Percentiles rank a stretch among this genome's conserved stretches.
Evolutionary conservation across 352 stramenopile genomes (phyloP).

Genomic region (Phytophthora tubulina): DNA sequence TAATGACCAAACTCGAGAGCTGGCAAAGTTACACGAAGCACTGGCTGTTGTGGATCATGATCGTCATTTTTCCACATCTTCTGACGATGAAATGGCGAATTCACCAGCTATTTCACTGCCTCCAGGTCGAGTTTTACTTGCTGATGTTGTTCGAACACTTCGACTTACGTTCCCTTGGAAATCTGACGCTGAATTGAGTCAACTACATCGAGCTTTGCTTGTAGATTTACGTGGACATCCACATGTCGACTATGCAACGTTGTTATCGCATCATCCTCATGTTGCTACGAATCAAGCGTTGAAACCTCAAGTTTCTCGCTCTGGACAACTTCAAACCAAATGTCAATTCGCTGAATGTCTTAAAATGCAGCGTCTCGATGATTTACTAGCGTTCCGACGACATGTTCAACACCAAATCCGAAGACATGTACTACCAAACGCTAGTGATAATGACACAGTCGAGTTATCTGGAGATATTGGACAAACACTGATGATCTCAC

Average conservation of each 20-base stretch:
- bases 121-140: slow-evolving; percentile 47
- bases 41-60: slow-evolving; percentile 63
- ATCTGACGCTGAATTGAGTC: slow-evolving; percentile 47
- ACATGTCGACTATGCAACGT: slow-evolving; percentile 55
- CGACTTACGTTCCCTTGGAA: slow-evolving; percentile 75
- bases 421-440: slow-evolving; percentile 21
- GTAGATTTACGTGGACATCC: slow-evolving; percentile 48
- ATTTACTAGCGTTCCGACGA: slow-evolving; percentile 58
- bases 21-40: slow-evolving; percentile 59
- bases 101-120: background rate
- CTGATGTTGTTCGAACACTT: slow-evolving; percentile 57
- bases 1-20: slow-evolving; percentile 51
- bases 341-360: slow-evolving; percentile 56
- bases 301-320: background rate
- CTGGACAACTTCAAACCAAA: background rate
- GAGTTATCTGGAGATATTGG: background rate
- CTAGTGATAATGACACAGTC: background rate
- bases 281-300: slow-evolving; percentile 3
- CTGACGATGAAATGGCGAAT: background rate
- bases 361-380: slow-evolving; percentile 67
- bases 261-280: slow-evolving; percentile 35
- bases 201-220: slow-evolving; percentile 58
- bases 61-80: slow-evolving; percentile 32
- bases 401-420: slow-evolving; percentile 54
- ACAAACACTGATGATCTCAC: slow-evolving; percentile 54